Conservation (phyloP, 148 eudicot genomes). For the Rhododendron molle region DNA sequence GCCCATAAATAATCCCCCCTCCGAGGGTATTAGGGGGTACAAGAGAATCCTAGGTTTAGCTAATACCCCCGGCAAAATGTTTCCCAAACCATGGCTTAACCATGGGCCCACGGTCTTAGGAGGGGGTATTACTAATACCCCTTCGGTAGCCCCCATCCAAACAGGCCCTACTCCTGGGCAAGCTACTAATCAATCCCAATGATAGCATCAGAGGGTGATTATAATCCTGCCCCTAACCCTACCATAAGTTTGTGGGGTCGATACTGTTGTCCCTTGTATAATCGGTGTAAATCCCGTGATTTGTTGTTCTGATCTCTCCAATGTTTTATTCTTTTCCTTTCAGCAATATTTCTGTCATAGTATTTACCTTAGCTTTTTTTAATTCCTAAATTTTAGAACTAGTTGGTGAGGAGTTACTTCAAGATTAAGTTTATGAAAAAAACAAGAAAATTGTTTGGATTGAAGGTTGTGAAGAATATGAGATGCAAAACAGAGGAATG, state of each 20-base stretch:
- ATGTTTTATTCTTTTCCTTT: background rate
- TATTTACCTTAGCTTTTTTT: background rate
- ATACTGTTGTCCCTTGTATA: background rate
- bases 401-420: background rate
- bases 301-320: background rate
- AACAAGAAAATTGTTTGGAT: background rate
- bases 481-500: background rate
- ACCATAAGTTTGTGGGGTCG: background rate
- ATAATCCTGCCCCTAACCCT: background rate
- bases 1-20: no score
- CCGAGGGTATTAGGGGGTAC: no score
- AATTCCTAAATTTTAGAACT: background rate
- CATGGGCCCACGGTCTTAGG: no score
- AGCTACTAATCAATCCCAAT: no score
- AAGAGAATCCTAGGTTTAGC: no score
- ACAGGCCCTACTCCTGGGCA: background rate
- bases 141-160: no score
- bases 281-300: background rate
- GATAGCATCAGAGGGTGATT: background rate
- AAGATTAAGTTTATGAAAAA: background rate
- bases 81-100: no score
- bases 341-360: background rate
- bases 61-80: no score
- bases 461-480: background rate
- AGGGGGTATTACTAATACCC: no score